Conservation (phyloP, 2,329 filamentous ascomycete species). For the Lecanoromycetidae sp. region DNA sequence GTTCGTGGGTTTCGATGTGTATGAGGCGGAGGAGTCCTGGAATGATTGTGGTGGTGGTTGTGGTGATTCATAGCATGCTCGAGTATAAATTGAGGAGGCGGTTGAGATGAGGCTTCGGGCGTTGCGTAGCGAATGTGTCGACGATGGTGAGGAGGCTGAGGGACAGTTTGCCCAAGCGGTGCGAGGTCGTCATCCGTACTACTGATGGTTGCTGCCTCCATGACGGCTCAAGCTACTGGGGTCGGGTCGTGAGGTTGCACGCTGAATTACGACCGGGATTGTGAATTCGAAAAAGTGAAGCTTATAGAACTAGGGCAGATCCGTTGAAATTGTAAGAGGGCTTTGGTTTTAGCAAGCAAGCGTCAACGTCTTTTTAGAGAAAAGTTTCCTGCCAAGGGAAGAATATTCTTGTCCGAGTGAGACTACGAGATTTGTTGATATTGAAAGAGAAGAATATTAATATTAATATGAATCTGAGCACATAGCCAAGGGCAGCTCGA, state of each 20-base stretch:
- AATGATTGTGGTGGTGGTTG: neutral
- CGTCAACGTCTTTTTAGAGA: too few species aligned
- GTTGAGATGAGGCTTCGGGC: conserved; percentile 4
- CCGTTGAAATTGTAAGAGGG: too few species aligned
- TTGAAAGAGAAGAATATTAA: too few species aligned
- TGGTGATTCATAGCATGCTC: conserved; percentile 1
- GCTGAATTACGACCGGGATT: too few species aligned
- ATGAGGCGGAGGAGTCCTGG: neutral
- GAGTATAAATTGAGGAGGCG: conserved; percentile 9
- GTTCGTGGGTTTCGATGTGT: neutral
- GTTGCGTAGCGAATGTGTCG: conserved; percentile 10
- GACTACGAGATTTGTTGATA: too few species aligned
- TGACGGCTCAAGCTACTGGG: too few species aligned
- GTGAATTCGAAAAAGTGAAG: too few species aligned
- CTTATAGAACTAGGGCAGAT: too few species aligned
- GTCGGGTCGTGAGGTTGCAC: too few species aligned
- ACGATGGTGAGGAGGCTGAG: conserved; percentile 4
- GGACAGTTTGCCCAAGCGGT: neutral
- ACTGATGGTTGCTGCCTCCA: conserved; percentile 9
- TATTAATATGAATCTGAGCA: conserved; percentile 2
- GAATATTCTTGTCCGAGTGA: too few species aligned
- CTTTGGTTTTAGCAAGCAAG: too few species aligned
- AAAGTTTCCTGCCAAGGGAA: too few species aligned
- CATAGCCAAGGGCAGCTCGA: neutral
- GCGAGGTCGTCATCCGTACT: conserved; percentile 5